A percentile compares a stretch with the other conserved stretches of the same genome.
These are phyloP conservation scores for Alternaria triticimaculans DNA, from an alignment of 2,329 filamentous ascomycete species.

Conservation along the genomic window DNA sequence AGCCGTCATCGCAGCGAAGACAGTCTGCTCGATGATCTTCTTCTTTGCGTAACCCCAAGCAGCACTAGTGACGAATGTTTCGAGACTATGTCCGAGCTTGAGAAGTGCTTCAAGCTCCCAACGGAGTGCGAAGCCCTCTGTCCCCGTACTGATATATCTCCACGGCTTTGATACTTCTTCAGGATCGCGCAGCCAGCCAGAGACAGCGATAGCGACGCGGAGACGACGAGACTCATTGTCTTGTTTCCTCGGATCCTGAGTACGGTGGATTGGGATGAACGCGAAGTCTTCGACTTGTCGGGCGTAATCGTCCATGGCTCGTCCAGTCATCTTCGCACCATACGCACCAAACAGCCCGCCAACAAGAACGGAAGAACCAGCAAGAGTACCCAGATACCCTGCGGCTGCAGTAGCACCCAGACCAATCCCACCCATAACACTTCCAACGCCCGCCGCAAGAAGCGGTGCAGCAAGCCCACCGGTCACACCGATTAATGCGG, in stretches of 20 bases:
- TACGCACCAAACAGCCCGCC: conserved; percentile 93
- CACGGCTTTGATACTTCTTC: conserved; percentile 79
- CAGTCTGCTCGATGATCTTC: conserved; percentile 72
- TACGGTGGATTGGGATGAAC: conserved; percentile 70
- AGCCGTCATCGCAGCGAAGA: conserved; percentile 56
- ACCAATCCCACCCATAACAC: conserved; percentile 77
- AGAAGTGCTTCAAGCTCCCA: conserved; percentile 82
- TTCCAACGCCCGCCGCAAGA: conserved; percentile 78
- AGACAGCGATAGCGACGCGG: conserved; percentile 81
- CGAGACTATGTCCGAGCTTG: conserved; percentile 79
- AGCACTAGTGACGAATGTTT: conserved; percentile 76
- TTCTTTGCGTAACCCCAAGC: conserved; percentile 80
- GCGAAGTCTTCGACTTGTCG: conserved; percentile 89
- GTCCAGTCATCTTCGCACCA: conserved; percentile 78
- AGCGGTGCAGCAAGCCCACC: conserved; percentile 80
- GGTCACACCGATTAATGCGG: conserved; percentile 83
- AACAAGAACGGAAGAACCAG: conserved; percentile 79
- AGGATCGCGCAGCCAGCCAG: conserved; percentile 78
- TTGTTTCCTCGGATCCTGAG: conserved; percentile 56
- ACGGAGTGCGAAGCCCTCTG: conserved; percentile 81
- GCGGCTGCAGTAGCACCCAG: conserved; percentile 77
- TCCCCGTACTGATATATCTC: conserved; percentile 73
- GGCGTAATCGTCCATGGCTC: conserved; percentile 88
- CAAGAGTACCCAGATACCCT: conserved; percentile 78
- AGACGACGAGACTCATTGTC: conserved; percentile 61